Evolutionary conservation across 208 protist genomes (phyloP), one percentile per base, ranked within the genome.

Genomic region (Porcisia deanei): DNA sequence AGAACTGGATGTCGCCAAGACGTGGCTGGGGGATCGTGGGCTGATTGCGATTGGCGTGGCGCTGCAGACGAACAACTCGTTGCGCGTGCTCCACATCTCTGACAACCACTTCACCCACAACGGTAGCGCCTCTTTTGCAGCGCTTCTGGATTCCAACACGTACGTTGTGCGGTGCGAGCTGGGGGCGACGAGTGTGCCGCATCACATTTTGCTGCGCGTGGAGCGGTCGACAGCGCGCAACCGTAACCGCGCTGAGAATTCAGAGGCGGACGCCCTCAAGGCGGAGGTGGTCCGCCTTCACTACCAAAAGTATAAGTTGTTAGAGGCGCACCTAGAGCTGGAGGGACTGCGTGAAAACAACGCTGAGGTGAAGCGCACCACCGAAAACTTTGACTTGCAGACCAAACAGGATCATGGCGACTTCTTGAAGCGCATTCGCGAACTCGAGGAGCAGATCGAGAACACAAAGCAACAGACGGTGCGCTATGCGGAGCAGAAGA

Each of bases 301-400:
- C 61, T 96, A 91, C 73, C 92, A 96, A 70, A 90, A 87, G 79
- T 97, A 96, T 81, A 97, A 97, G 80, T 83, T 97, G 10, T 82
- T 94, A 30, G 94, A 97, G 87, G 90, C 94, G 22, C 83, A 86
- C 41, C 54, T 84, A 30, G 92, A 96, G 84, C 80, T 96, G 59
- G 90, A 94, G 63, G 73, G 79, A 37, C 71, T 94, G 74, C 89
- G 83, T 37, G 79, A 92, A 47, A 88, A 80, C 68, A 92, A 88
- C 67, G 64, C 77, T 18, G 90, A 95, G 39, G 61, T 96, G 25
- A 90, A 95, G 73, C 85, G 89, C 39, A 81, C 90, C 1, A 75
- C 76, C 25, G 94, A 97, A 41, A 77, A 87, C 49, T 88, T 91
- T 34, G 94, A 96, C 63, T 59, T 89, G 79, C 91, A 96, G 84